Base-by-base conservation (phyloP, 2,329 filamentous ascomycete species). In the Pseudogymnoascus sp. region DNA sequence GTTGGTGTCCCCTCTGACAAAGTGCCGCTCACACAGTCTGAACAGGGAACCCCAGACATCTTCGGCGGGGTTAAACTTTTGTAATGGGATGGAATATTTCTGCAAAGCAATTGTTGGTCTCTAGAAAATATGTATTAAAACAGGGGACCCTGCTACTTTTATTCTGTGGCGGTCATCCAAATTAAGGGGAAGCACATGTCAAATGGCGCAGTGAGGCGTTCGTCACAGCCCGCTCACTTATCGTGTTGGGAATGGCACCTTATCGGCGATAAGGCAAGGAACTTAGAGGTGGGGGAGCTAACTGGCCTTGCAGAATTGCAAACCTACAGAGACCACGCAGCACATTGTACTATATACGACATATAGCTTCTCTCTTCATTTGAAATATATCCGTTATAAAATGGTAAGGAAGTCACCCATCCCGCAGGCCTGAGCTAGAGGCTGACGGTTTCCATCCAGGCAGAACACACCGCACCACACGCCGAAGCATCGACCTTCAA, bases 401-500 rank as follows among this genome's bases (percentile, higher is more conserved):
- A 52, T 52, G 43, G 43, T 52, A 52, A 31, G 8, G 14, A 29
- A 16, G 31, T 6, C 43, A n/a, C 43, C 23, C 23, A n/a, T 52
- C 43, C 43, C 7, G 5, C 29, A 14, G 14, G 7, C 8, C 29
- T 16, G 43, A 52, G 23, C 14, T 16, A 7, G 23, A 52, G 7
- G 14, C 43, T 52, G 23, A 52, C 43, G 6, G 4, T 52, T 52
- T 52, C 14, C 4, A 29, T 10, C 7, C 14, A 52, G 43, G 23
- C 1, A 14, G 43, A 52, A 16, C 43, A 52, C 43, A 52, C 23
- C 43, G 43, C 43, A 52, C 43, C 43, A 37, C 90, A 93, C 76
- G 90, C 90, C 60, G 89, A 93, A 72, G 84, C 89, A 2, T 90
- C 89, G 61, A 90, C 84, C 69, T 93, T 93, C 74, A 80, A 78